These are phyloP conservation scores for Syzygium malaccense DNA, from an alignment of 441 rosid species.

Conservation along the genomic window DNA sequence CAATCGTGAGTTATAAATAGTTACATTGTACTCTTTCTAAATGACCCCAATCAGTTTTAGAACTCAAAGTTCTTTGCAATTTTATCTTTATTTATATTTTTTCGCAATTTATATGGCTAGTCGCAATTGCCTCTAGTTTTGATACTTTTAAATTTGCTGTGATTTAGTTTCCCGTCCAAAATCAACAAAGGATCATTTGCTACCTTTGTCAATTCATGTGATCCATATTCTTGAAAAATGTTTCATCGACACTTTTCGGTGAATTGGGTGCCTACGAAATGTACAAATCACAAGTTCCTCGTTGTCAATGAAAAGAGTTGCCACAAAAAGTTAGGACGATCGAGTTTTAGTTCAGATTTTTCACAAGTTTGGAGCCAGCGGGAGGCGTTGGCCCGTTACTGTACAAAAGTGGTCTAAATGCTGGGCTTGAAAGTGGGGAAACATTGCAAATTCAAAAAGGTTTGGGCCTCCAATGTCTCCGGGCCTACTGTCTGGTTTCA, in stretches of 20 bases:
- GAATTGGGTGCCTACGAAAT: not conserved
- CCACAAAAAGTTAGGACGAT: not conserved
- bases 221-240: not conserved
- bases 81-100: not conserved
- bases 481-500: not conserved
- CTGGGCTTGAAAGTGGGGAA: not conserved
- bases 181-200: too few species aligned
- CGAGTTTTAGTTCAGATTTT: not conserved
- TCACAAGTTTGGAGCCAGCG: not conserved
- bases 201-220: not conserved
- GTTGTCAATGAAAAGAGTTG: not conserved
- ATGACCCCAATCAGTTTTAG: not conserved
- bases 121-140: not conserved
- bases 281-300: not conserved
- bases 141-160: not conserved
- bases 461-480: not conserved
- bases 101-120: not conserved
- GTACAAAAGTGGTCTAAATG: not conserved
- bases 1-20: too few species aligned
- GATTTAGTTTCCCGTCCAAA: not conserved
- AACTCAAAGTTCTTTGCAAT: not conserved
- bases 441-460: not conserved
- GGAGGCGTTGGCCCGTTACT: not conserved
- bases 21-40: not conserved
- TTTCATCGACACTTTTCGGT: not conserved